phyloP scores from a whole-genome alignment of 1,284 basidiomycete genomes.

The Polyporus tsugae region DNA sequence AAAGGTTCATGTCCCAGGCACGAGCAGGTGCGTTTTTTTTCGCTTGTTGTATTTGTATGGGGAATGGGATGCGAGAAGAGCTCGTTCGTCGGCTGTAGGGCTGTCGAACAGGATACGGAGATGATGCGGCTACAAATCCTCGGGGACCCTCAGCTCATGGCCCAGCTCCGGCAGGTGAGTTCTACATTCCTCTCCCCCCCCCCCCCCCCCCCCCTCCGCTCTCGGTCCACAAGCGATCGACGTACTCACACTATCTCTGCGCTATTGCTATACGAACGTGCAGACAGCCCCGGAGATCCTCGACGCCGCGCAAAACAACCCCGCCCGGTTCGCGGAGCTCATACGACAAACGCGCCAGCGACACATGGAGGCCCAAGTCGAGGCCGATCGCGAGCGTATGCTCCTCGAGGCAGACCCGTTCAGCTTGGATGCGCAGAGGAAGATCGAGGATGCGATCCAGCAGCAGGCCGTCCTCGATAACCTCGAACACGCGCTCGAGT shows the following conservation, averaged over 20 bases:
- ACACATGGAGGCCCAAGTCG: slow-evolving; percentile 55
- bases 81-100: slow-evolving; percentile 45
- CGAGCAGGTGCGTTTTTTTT: slow-evolving; percentile 61
- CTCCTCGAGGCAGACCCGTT: slow-evolving; percentile 87
- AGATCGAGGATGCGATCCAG: slow-evolving; percentile 94
- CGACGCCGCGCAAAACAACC: slow-evolving; percentile 72
- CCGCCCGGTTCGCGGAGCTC: slow-evolving; percentile 78
- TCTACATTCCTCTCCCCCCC: slow-evolving; percentile 1
- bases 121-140: slow-evolving; percentile 90
- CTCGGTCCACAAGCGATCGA: not conserved
- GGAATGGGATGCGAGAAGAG: not conserved
- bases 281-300: slow-evolving; percentile 86
- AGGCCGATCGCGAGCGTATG: slow-evolving; percentile 70
- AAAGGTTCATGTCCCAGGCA: slow-evolving; percentile 65
- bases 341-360: slow-evolving; percentile 70
- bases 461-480: slow-evolving; percentile 93
- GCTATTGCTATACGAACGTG: not conserved
- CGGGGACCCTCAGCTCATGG: slow-evolving; percentile 84
- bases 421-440: slow-evolving; percentile 90
- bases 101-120: slow-evolving; percentile 83
- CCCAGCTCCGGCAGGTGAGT: slow-evolving; percentile 73
- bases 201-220: slow-evolving; percentile 1
- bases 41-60: too few species aligned
- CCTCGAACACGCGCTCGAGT: slow-evolving; percentile 91
- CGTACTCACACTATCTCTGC: not conserved